phyloP scores from a whole-genome alignment of 1,284 basidiomycete species.

The Ceratobasidium sp. region DNA sequence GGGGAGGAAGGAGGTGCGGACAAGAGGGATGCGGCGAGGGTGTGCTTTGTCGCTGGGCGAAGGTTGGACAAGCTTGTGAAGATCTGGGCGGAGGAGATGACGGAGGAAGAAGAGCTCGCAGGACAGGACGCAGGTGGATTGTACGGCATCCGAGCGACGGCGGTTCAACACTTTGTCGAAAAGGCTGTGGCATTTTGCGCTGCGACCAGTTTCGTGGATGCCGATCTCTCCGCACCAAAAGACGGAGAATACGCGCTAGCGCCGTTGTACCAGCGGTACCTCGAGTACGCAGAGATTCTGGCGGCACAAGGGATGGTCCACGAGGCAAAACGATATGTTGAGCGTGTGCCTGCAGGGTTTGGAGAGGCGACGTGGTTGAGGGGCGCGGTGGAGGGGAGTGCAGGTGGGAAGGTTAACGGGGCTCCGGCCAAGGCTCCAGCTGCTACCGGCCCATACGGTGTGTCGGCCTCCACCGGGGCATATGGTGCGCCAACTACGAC shows the following conservation, averaged over 20 bases:
- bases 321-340: conserved; percentile 84
- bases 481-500: conserved; percentile 24
- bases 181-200: conserved; percentile 95
- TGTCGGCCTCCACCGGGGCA: not conserved
- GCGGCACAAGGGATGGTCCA: conserved; percentile 89
- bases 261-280: conserved; percentile 89
- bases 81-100: conserved; percentile 94
- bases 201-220: conserved; percentile 88
- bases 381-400: conserved; percentile 68
- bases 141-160: conserved; percentile 89
- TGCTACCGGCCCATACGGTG: conserved; percentile 25
- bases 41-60: conserved; percentile 30
- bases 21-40: conserved; percentile 27
- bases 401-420: conserved; percentile 23
- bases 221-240: conserved; percentile 66
- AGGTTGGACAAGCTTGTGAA: conserved; percentile 70
- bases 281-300: conserved; percentile 94
- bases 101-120: conserved; percentile 81
- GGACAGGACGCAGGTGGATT: conserved; percentile 56
- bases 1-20: not conserved
- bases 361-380: conserved; percentile 65
- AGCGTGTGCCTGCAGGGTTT: conserved; percentile 85
- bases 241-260: conserved; percentile 78
- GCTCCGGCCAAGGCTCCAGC: not conserved
- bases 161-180: conserved; percentile 94